phyloP scores from a whole-genome alignment of 169 alveolate species.

The Blepharisma undulans region DNA sequence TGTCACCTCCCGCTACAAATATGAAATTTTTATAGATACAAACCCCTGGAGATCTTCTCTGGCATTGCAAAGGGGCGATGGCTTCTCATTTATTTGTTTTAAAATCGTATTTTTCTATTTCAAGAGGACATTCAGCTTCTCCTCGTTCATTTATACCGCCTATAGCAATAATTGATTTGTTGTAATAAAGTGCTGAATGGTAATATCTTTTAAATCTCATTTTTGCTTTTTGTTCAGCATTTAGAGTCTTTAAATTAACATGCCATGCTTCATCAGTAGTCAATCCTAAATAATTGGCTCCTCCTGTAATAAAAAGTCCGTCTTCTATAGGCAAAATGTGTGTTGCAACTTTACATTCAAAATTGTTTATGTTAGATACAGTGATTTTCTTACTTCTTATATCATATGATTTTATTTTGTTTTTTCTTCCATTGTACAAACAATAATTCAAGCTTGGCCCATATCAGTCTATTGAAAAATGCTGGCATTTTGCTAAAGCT shows the following conservation, averaged over 20 bases:
- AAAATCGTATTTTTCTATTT: not conserved
- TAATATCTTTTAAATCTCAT: not conserved
- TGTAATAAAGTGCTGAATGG: not conserved
- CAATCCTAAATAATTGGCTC: not conserved
- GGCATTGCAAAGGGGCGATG: not conserved
- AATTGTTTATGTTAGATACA: not conserved
- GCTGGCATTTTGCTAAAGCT: not conserved
- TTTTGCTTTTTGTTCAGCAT: not conserved
- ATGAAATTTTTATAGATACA: not conserved
- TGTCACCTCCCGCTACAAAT: not conserved
- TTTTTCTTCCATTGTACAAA: not conserved
- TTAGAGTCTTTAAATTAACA: not conserved
- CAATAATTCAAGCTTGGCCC: not conserved
- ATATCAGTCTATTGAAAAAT: not conserved
- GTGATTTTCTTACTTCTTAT: not conserved
- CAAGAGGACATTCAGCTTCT: not conserved
- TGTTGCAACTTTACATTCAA: not conserved
- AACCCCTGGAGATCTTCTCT: not conserved
- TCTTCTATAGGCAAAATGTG: not conserved
- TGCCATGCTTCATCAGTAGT: not conserved
- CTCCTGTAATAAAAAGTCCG: not conserved
- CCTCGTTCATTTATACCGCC: not conserved
- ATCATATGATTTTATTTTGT: not conserved
- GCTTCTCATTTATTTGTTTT: not conserved
- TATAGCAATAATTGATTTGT: not conserved